Evolutionary conservation across 495 filamentous ascomycete genomes (phyloP).

Genomic region (Sabuloglossum arenarium): DNA sequence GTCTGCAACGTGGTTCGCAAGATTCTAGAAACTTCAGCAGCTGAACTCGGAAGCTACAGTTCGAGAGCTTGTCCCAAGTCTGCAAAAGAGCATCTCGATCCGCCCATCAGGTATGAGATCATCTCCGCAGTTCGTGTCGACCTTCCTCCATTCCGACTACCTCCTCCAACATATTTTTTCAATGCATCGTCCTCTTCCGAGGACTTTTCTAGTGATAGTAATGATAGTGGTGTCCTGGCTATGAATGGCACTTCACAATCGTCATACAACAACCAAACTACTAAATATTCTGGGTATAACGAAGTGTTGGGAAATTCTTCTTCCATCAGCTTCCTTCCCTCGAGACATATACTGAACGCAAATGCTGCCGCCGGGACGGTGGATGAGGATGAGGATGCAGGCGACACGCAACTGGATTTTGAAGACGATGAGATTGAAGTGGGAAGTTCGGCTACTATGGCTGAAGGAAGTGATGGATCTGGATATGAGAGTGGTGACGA

Average conservation of each 20-base stretch:
- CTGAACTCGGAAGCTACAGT: neutral
- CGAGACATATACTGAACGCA: neutral
- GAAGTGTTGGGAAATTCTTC: neutral
- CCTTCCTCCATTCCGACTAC: slow-evolving; percentile 1
- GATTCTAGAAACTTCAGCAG: neutral
- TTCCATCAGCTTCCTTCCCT: neutral
- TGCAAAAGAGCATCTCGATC: neutral
- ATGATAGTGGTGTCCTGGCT: neutral
- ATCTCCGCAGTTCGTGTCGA: neutral
- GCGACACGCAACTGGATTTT: neutral
- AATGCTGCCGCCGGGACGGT: neutral
- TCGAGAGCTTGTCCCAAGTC: neutral
- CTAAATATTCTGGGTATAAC: neutral
- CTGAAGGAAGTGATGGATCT: neutral
- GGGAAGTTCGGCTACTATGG: neutral
- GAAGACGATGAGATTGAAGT: neutral
- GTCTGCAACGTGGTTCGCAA: neutral
- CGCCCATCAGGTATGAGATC: neutral
- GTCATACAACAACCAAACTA: neutral
- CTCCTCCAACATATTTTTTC: slow-evolving; percentile 3
- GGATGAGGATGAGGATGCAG: neutral
- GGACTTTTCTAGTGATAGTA: neutral
- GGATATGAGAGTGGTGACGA: neutral
- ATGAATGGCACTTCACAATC: neutral
- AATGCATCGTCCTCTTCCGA: neutral